phyloP scores from a whole-genome alignment of 805 yeast species.

The Lipomyces lipofer region DNA sequence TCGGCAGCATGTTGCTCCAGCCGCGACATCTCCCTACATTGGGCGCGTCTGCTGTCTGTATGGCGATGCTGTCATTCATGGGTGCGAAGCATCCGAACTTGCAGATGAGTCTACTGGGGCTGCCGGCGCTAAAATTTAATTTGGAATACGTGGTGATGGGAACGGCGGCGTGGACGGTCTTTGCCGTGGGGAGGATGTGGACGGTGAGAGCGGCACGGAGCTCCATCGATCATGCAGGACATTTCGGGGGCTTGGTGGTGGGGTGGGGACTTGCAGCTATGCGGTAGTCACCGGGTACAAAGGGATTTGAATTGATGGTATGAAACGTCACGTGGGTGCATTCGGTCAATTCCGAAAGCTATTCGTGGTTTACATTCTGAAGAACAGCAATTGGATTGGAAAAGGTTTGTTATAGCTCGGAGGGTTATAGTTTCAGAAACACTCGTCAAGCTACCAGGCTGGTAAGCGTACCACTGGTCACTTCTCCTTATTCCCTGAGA shows the following conservation, averaged over 20 bases:
- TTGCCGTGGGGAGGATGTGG: conserved; percentile 1
- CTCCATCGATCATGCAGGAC: conserved; percentile 27
- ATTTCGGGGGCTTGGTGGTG: conserved; percentile 24
- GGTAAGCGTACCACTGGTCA: no score
- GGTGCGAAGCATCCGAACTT: conserved; percentile 16
- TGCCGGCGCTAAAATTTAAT: conserved; percentile 9
- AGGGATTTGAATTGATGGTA: no score
- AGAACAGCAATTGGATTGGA: no score
- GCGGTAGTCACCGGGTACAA: no score
- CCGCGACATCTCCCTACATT: conserved; percentile 20
- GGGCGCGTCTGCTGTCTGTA: conserved; percentile 28
- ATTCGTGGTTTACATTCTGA: no score
- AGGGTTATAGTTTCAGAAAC: no score
- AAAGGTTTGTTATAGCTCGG: no score
- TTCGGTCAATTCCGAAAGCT: no score
- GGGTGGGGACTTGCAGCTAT: conserved; percentile 13
- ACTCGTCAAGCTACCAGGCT: no score
- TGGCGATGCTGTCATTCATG: conserved; percentile 26
- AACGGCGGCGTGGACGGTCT: conserved; percentile 13
- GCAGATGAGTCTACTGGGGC: conserved; percentile 6
- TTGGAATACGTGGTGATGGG: conserved; percentile 8
- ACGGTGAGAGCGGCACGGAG: conserved; percentile 8
- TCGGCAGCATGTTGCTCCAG: conserved; percentile 13
- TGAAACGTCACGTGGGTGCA: no score
- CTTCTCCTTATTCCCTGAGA: no score